Percentiles rank a stretch among this genome's conserved stretches.
Conservation (phyloP, 768 basidiomycete species). For the Suillus weaverae region DNA sequence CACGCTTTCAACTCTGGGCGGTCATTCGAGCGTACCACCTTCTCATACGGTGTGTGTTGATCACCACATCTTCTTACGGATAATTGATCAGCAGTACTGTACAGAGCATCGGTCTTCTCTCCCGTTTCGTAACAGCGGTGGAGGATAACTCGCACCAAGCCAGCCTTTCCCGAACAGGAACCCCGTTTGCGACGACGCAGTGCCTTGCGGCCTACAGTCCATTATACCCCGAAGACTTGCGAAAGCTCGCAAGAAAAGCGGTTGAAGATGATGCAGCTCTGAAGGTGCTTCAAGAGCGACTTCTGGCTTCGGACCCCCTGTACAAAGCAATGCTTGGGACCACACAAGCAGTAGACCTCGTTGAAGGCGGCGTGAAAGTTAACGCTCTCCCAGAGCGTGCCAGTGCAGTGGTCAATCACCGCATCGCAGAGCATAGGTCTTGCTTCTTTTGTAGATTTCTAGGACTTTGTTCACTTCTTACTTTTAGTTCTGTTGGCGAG, state of each 20-base stretch:
- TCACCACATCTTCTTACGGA: background rate
- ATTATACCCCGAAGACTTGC: constrained; percentile 45
- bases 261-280: constrained; percentile 49
- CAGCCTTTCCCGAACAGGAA: constrained; percentile 40
- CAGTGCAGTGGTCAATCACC: constrained; percentile 66
- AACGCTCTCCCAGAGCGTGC: constrained; percentile 77
- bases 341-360: constrained; percentile 73
- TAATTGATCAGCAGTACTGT: background rate
- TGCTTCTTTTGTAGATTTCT: constrained; percentile 6
- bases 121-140: constrained; percentile 59
- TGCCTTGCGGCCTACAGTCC: constrained; percentile 65
- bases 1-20: constrained; percentile 63
- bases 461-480: background rate
- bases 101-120: constrained; percentile 75
- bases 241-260: constrained; percentile 47
- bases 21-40: constrained; percentile 82
- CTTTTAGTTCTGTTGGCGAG: constrained; percentile 19
- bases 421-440: constrained; percentile 63
- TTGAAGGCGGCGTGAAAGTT: constrained; percentile 61
- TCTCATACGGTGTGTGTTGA: constrained; percentile 58
- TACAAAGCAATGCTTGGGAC: constrained; percentile 55
- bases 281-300: constrained; percentile 42
- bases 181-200: constrained; percentile 36
- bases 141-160: constrained; percentile 59
- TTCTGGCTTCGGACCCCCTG: constrained; percentile 20